Evolutionary conservation across 2,329 filamentous ascomycete species (phyloP), one percentile per base, ranked within the genome.

Genomic region (Cladosporium austrohemisphaericum): DNA sequence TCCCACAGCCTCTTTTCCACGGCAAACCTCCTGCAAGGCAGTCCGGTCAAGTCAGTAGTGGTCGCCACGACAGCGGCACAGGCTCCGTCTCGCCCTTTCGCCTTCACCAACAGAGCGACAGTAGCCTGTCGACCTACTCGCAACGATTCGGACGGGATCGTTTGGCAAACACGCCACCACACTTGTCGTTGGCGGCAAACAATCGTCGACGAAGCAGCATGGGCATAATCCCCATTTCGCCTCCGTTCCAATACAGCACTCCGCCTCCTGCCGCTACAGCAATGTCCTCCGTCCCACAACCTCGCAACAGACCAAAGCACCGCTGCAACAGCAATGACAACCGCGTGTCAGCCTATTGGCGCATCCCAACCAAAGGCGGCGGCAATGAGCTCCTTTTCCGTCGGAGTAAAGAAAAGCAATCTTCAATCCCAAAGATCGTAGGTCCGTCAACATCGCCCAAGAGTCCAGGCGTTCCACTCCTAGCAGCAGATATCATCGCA

Each of bases 161-260:
- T n/a, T 32, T 43, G 4, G n/a, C 26, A 11, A 33, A 23, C 23
- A 14, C 29, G 16, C 47, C 40, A 9, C 26, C 40, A 5, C 22
- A 29, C n/a, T 43, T 43, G 23, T 36, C 38, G 13, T n/a, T 29
- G 3, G 10, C 25, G 18, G 18, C 16, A 13, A 28, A 31, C 19
- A 53, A 47, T 18, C 38, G 36, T 22, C 41, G 55, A 13, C 48
- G 54, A 4, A 65, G 61, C 43, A 63, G 59, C 9, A 62, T 58
- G 31, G 62, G 64, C 3, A 57, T 54, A 11, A 65, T 65, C 25
- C 61, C 62, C 2, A 65, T 66, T 22, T 66, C 64, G 13, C 62
- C 64, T 40, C 63, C 62, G 1, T 46, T 48, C n/a, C 47, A 43
- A 22, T 50, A 50, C 14, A 41, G 22, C n/a, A 19, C 4, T 5